Conservation (phyloP, 2,329 filamentous ascomycete species). For the Ascochyta fabae region DNA sequence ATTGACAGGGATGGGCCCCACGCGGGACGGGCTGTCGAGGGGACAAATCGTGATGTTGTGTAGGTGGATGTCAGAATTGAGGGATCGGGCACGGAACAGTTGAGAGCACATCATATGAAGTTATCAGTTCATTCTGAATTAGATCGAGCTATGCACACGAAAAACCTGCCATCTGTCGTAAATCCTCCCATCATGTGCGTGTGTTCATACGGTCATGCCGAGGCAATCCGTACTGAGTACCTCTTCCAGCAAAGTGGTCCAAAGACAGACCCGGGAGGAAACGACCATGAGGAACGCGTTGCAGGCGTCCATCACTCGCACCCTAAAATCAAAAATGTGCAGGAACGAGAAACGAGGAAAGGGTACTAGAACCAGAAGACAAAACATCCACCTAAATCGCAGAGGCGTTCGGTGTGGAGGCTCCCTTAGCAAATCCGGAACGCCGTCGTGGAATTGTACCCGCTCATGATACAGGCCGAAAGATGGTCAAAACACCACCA, state of each 20-base stretch:
- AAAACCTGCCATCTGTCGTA: slow-evolving; percentile 28
- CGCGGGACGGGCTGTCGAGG: neutral
- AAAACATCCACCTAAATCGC: slow-evolving; percentile 28
- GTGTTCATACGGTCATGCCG: slow-evolving; percentile 32
- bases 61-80: neutral
- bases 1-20: slow-evolving; percentile 19
- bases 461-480: slow-evolving; percentile 21
- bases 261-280: slow-evolving; percentile 3
- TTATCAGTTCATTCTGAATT: slow-evolving; percentile 35
- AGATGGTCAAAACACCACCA: slow-evolving; percentile 26
- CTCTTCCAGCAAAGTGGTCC: slow-evolving; percentile 8
- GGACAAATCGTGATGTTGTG: neutral
- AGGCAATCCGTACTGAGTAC: slow-evolving; percentile 29
- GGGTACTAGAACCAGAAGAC: slow-evolving; percentile 16
- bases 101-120: slow-evolving; percentile 12
- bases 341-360: slow-evolving; percentile 22
- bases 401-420: slow-evolving; percentile 27
- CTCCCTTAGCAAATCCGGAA: slow-evolving; percentile 32
- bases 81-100: neutral
- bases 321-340: slow-evolving; percentile 20
- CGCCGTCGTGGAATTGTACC: slow-evolving; percentile 34
- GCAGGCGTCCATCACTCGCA: slow-evolving; percentile 10
- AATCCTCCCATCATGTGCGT: slow-evolving; percentile 27
- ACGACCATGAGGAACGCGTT: slow-evolving; percentile 17
- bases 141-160: slow-evolving; percentile 42